Base-by-base conservation (phyloP, 202 grass and related monocot species). In the Zoysia matrella region DNA sequence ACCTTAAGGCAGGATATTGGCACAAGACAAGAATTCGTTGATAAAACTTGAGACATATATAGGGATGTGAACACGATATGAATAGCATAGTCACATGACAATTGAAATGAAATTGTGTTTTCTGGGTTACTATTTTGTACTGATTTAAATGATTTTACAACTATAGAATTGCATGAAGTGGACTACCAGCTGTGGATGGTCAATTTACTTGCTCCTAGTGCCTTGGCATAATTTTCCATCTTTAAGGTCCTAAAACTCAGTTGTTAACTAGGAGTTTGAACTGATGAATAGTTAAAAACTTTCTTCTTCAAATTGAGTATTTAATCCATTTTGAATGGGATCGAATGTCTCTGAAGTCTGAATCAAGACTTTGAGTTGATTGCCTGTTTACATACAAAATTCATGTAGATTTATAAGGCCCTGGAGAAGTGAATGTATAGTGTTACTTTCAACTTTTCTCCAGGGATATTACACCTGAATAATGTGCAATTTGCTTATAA, bases 321-420 rank as follows among this genome's bases (percentile, higher is more conserved):
- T 39, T 12, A 40, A 40, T 73, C 14, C 14, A 42, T 45, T 14
- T 12, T 7, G 39, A 43, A 51, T 8, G 1, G 2, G 43, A 18
- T 50, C 44, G 2, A 40, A 30, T 72, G 6, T 66, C n/a, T 30
- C 22, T 30, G 22, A 30, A 30, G 4, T 8, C 36, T 58, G 2
- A 62, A 1, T 62, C 1, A 22, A 18, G 40, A 64, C 49, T 41
- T 78, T 40, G 39, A 46, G 40, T 72, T 67, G 42, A 43, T 42
- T 73, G 47, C 12, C 5, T 62, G 36, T 75, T 14, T 10, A 74
- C 4, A 5, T 83, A 74, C 41, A 43, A 62, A 54, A 83, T 16
- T 16, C 60, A 47, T 58, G 30, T 4, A 71, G 16, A 52, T 16
- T 8, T 55, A 70, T 16, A 63, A 63, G 39, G 57, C 13, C 58